phyloP scores from a whole-genome alignment of 257 asterid genomes.

The Striga asiatica region DNA sequence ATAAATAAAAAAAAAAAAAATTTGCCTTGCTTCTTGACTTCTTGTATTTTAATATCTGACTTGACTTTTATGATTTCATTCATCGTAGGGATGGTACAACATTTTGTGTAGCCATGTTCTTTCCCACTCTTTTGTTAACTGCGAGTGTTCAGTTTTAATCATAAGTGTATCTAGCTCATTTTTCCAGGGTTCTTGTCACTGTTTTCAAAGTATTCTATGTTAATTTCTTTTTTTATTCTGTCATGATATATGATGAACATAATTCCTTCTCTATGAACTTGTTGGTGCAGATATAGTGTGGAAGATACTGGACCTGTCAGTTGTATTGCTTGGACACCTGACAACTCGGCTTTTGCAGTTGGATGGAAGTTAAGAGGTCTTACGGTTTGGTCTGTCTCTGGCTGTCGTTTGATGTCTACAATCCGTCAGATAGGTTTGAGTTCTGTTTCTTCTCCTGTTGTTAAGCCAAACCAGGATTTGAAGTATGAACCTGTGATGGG shows the following conservation, averaged over 20 bases:
- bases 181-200: not conserved
- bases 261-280: slow-evolving; percentile 14
- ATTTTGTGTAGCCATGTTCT: not conserved
- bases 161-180: slow-evolving; percentile 2
- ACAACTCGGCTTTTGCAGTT: slow-evolving; percentile 90
- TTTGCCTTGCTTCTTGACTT: not conserved
- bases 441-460: slow-evolving; percentile 86
- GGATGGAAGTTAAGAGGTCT: slow-evolving; percentile 99
- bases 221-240: not conserved
- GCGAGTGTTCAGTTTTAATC: not conserved
- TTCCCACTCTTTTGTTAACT: not conserved
- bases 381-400: slow-evolving; percentile 98
- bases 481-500: slow-evolving; percentile 96
- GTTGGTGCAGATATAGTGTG: slow-evolving; percentile 66
- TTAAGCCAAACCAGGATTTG: slow-evolving; percentile 67
- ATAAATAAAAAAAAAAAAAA: no score
- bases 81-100: not conserved
- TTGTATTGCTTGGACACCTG: slow-evolving; percentile 97
- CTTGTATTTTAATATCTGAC: slow-evolving; percentile 12
- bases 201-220: not conserved
- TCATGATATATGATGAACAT: slow-evolving; percentile 8
- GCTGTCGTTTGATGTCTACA: slow-evolving; percentile 98
- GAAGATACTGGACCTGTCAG: slow-evolving; percentile 97
- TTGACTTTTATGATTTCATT: not conserved
- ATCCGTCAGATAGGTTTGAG: slow-evolving; percentile 86